Evolutionary conservation across 2,329 filamentous ascomycete species (phyloP).

Genomic region (Myriosclerotinia duriaeana): DNA sequence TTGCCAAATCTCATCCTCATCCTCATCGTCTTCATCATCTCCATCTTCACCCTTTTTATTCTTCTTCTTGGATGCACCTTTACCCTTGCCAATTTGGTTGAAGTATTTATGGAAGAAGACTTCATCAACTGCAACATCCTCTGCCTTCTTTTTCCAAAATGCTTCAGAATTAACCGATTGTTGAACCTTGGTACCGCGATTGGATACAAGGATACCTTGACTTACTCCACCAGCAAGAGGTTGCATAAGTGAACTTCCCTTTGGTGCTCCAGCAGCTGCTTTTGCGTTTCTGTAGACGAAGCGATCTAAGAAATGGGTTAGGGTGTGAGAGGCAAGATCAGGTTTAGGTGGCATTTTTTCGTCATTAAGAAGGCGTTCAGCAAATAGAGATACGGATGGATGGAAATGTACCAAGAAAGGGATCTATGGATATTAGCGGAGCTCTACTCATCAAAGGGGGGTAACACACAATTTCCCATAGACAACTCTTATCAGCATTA

Average conservation of each 20-base stretch:
- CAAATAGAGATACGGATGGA: slow-evolving; percentile 85
- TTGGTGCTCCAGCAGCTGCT: slow-evolving; percentile 57
- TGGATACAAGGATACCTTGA: slow-evolving; percentile 59
- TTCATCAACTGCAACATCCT: slow-evolving; percentile 85
- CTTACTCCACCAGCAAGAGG: slow-evolving; percentile 68
- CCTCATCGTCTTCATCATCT: slow-evolving; percentile 54
- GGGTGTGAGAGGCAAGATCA: slow-evolving; percentile 82
- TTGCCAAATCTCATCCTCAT: slow-evolving; percentile 89
- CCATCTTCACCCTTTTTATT: slow-evolving; percentile 50
- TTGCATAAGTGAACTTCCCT: slow-evolving; percentile 94
- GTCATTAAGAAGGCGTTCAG: slow-evolving; percentile 66
- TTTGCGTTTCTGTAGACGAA: slow-evolving; percentile 98
- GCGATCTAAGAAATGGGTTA: slow-evolving; percentile 94
- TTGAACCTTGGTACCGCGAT: slow-evolving; percentile 48
- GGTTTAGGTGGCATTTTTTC: slow-evolving; percentile 80
- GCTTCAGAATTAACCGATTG: slow-evolving; percentile 77
- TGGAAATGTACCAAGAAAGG: slow-evolving; percentile 84
- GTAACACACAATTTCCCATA: slow-evolving; percentile 79
- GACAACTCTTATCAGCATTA: slow-evolving; percentile 86
- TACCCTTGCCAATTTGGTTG: slow-evolving; percentile 65
- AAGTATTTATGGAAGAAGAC: slow-evolving; percentile 99
- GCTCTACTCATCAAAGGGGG: not conserved
- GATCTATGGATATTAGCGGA: slow-evolving; percentile 40
- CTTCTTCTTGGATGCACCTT: slow-evolving; percentile 53
- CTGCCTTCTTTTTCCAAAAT: slow-evolving; percentile 90